Percentiles rank a stretch among this genome's conserved stretches.
Conservation (phyloP, 768 basidiomycete genomes). For the Mycena capillaripes region DNA sequence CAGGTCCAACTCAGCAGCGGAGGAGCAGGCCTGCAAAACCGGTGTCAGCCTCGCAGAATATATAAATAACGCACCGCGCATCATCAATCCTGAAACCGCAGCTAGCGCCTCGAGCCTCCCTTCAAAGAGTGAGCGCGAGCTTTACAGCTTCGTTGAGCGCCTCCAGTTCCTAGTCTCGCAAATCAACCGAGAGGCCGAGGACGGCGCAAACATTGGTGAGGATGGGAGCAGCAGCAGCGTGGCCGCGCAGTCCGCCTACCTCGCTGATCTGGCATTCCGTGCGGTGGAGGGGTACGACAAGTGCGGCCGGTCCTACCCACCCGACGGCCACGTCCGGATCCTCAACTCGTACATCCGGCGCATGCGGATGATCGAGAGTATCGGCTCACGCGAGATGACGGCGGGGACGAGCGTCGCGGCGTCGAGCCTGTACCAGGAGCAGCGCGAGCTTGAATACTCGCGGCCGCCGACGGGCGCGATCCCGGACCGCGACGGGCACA, state of each 20-base stretch:
- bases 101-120: conserved; percentile 31
- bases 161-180: conserved; percentile 66
- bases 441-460: conserved; percentile 39
- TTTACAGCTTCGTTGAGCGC: conserved; percentile 60
- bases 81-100: too few species aligned
- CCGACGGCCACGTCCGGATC: conserved; percentile 68
- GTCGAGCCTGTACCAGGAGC: conserved; percentile 10
- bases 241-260: conserved; percentile 39
- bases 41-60: too few species aligned
- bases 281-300: conserved; percentile 59
- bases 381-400: conserved; percentile 74
- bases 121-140: conserved; percentile 45
- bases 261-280: background rate
- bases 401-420: conserved; percentile 38
- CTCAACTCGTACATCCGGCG: conserved; percentile 76
- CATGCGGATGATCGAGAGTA: conserved; percentile 86
- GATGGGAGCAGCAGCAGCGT: conserved; percentile 11
- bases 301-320: conserved; percentile 60
- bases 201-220: conserved; percentile 43
- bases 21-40: too few species aligned
- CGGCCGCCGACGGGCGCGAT: conserved; percentile 57
- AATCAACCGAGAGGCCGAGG: conserved; percentile 67
- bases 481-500: conserved; percentile 47
- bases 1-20: too few species aligned
- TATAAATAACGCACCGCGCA: too few species aligned